Conservation (phyloP, 139 green algal species). For the Edaphochlamys debaryana region DNA sequence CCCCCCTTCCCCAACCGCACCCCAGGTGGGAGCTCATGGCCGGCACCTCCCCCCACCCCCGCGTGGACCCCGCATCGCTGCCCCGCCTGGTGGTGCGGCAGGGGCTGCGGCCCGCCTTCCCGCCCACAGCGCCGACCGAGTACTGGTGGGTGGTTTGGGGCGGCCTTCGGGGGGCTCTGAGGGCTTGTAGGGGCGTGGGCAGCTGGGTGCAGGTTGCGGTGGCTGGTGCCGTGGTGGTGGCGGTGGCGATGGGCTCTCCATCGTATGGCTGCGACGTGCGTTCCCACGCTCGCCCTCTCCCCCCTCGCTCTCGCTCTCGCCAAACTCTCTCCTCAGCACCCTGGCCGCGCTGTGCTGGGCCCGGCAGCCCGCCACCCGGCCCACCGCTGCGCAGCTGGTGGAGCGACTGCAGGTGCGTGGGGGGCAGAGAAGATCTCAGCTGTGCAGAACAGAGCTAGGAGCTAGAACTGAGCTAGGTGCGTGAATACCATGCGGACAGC, state of each 20-base stretch:
- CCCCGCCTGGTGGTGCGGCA: slow-evolving; percentile 14
- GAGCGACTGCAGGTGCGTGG: slow-evolving; percentile 18
- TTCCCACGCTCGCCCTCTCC: background rate
- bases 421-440: background rate
- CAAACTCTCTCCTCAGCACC: background rate
- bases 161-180: background rate
- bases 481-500: too few species aligned
- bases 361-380: background rate
- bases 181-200: background rate
- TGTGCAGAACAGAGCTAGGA: too few species aligned
- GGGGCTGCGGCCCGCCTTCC: slow-evolving; percentile 6
- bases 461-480: too few species aligned
- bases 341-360: slow-evolving; percentile 16
- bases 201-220: background rate
- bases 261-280: too few species aligned
- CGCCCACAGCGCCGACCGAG: background rate
- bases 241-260: too few species aligned
- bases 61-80: background rate
- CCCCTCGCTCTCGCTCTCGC: background rate
- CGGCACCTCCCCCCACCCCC: background rate
- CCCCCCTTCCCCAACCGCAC: background rate
- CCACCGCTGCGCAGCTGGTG: background rate
- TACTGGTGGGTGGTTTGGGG: background rate
- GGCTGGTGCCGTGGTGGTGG: too few species aligned
- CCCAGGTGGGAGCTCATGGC: slow-evolving; percentile 19